Evolutionary conservation across 495 filamentous ascomycete species (phyloP).

Genomic region (Lepidopterella palustris): DNA sequence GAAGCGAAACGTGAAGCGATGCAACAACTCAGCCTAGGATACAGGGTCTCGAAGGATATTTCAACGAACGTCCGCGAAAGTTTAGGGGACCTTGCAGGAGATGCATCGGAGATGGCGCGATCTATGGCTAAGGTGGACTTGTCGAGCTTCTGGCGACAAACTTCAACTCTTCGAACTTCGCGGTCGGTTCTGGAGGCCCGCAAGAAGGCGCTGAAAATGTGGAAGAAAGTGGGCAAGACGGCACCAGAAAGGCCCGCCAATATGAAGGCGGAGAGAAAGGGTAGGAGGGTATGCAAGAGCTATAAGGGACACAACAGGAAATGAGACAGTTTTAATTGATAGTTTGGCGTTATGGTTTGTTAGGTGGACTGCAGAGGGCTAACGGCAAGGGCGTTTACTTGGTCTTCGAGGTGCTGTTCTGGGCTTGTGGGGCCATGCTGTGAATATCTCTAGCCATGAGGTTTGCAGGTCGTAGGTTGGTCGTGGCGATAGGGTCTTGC

Average conservation of each 20-base stretch:
- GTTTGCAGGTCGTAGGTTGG: neutral
- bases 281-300: neutral
- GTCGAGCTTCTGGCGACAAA: neutral
- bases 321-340: neutral
- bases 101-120: neutral
- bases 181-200: neutral
- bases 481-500: no score
- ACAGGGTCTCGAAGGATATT: conserved; percentile 1
- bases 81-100: neutral
- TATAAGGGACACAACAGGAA: neutral
- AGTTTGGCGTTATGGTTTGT: neutral
- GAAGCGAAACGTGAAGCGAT: conserved; percentile 7
- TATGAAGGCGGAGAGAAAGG: neutral
- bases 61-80: neutral
- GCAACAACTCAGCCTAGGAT: conserved; percentile 4
- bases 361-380: neutral
- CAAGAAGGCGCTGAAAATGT: neutral
- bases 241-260: neutral
- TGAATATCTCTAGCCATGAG: neutral
- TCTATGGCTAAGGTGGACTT: neutral
- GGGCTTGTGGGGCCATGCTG: neutral
- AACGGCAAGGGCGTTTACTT: neutral
- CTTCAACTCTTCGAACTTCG: neutral
- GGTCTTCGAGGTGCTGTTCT: neutral
- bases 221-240: neutral